Percentiles rank a stretch among this genome's conserved stretches.
Evolutionary conservation across 345 rosid species (phyloP).

Genomic region (Murraya koenigii): DNA sequence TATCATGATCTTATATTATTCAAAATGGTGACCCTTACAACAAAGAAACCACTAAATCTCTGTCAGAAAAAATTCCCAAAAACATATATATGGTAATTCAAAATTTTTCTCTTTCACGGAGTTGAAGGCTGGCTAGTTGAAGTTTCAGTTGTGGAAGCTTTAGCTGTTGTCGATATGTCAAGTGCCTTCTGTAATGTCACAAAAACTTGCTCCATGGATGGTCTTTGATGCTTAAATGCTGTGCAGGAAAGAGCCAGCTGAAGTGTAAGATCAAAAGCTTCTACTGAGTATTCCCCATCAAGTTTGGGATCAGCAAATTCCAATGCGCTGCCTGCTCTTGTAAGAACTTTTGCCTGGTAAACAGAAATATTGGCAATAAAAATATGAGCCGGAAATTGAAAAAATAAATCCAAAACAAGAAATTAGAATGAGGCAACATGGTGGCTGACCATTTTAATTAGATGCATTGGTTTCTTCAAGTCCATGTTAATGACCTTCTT

Average conservation of each 20-base stretch:
- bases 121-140: slow-evolving; percentile 5
- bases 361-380: neutral
- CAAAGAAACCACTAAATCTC: neutral
- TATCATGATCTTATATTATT: neutral
- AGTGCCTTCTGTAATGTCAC: slow-evolving; percentile 42
- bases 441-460: slow-evolving; percentile 44
- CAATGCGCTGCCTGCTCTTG: slow-evolving; percentile 29
- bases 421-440: neutral
- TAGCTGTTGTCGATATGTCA: slow-evolving; percentile 26
- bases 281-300: slow-evolving; percentile 38
- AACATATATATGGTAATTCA: neutral
- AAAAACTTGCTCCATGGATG: slow-evolving; percentile 42
- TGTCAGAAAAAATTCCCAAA: neutral
- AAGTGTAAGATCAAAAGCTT: slow-evolving; percentile 43
- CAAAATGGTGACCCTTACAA: neutral
- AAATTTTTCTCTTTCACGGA: neutral
- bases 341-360: slow-evolving; percentile 42
- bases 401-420: neutral
- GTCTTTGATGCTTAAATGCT: slow-evolving; percentile 34
- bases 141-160: slow-evolving; percentile 19
- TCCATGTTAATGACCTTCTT: slow-evolving; percentile 47
- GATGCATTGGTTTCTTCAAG: slow-evolving; percentile 34
- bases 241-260: slow-evolving; percentile 49
- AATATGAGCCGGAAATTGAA: neutral
- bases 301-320: slow-evolving; percentile 46